Evolutionary conservation across 768 basidiomycete species (phyloP).

Genomic region (Melanogaster broomeanus): DNA sequence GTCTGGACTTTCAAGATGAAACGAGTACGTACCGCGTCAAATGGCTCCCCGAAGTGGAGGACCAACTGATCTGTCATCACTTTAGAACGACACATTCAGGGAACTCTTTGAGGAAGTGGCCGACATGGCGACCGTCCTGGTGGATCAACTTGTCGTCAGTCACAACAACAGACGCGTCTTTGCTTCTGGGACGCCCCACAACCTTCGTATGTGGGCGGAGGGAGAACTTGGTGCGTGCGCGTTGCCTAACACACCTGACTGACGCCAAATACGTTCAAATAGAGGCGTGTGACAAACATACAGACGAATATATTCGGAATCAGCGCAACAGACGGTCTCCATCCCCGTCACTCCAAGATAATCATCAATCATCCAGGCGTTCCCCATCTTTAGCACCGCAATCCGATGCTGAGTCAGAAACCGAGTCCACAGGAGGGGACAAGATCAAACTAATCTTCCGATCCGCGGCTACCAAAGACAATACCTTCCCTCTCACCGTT

Average conservation of each 20-base stretch:
- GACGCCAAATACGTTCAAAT: constrained; percentile 9
- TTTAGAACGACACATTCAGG: constrained; percentile 65
- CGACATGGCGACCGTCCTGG: constrained; percentile 54
- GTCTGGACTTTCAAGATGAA: constrained; percentile 58
- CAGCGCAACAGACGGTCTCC: constrained; percentile 29
- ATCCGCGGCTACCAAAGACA: constrained; percentile 47
- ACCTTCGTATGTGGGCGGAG: constrained; percentile 66
- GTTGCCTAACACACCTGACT: not conserved
- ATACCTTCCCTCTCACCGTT: constrained; percentile 65
- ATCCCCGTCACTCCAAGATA: constrained; percentile 20
- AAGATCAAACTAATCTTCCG: constrained; percentile 70
- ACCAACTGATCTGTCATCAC: not conserved
- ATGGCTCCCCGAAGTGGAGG: not conserved
- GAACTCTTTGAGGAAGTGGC: constrained; percentile 66
- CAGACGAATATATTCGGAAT: constrained; percentile 64
- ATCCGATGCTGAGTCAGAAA: constrained; percentile 32
- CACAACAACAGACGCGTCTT: constrained; percentile 66
- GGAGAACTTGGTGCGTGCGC: constrained; percentile 59
- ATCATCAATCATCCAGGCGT: constrained; percentile 1
- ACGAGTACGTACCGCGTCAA: constrained; percentile 44
- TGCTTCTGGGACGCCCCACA: constrained; percentile 66
- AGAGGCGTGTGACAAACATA: constrained; percentile 69
- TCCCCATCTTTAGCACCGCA: constrained; percentile 24
- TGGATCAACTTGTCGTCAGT: constrained; percentile 57
- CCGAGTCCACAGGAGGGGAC: constrained; percentile 41